A percentile compares a stretch with the other conserved stretches of the same genome.
phyloP scores from a whole-genome alignment of 2,329 filamentous ascomycete genomes.

The Botrytis elliptica region DNA sequence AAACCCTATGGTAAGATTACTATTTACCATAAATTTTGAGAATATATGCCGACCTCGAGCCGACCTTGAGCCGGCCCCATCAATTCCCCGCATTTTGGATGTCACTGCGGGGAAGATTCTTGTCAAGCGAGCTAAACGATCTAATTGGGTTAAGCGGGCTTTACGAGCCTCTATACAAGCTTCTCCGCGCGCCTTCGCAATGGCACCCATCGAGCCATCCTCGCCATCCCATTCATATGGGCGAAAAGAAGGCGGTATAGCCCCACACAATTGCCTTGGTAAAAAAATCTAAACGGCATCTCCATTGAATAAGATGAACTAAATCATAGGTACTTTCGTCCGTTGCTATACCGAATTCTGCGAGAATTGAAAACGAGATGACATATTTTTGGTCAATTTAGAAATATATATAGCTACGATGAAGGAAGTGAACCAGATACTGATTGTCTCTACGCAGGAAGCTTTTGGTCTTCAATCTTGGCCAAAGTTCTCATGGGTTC shows the following conservation, averaged over 20 bases:
- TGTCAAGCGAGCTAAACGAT: not conserved
- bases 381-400: not conserved
- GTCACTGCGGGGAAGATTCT: not conserved
- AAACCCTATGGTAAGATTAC: not conserved
- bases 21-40: not conserved
- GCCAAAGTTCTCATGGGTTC: not conserved
- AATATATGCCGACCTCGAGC: not conserved
- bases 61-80: not conserved
- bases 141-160: not conserved
- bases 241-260: not conserved
- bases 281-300: not conserved
- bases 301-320: not conserved
- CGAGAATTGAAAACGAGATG: not conserved
- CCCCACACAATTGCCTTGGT: not conserved
- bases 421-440: too few relatives aligned
- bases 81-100: not conserved
- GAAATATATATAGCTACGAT: not conserved
- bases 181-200: not conserved
- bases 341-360: not conserved
- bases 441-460: not conserved
- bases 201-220: not conserved
- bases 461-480: not conserved
- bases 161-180: not conserved
- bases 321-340: not conserved
- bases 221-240: not conserved